phyloP scores from a whole-genome alignment of 177 flowering plant species.

The Vitis hybrid region DNA sequence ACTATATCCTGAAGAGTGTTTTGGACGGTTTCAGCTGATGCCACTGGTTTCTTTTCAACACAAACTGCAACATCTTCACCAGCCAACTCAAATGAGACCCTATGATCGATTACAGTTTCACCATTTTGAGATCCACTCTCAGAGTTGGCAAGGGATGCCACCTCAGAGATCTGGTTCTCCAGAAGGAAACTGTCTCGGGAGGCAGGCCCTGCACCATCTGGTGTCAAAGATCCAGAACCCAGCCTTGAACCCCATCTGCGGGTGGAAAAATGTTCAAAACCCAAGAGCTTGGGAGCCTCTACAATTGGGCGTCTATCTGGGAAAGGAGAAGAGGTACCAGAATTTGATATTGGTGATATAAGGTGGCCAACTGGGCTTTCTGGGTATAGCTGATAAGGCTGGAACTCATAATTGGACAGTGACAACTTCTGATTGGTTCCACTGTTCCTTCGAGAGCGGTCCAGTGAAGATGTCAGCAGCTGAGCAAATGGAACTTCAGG shows the following conservation, averaged over 20 bases:
- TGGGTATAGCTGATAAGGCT: conserved; percentile 42
- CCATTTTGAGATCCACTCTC: conserved; percentile 21
- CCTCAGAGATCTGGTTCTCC: conserved; percentile 28
- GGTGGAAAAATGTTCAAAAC: conserved; percentile 34
- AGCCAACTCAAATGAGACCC: conserved; percentile 50
- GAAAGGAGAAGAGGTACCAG: conserved; percentile 71
- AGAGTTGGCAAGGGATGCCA: conserved; percentile 25
- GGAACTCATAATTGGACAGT: conserved; percentile 44
- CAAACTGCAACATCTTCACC: conserved; percentile 47
- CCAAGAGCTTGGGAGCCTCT: conserved; percentile 32
- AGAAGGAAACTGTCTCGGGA: conserved; percentile 23
- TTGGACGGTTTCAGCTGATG: conserved; percentile 13
- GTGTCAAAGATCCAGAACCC: conserved; percentile 55
- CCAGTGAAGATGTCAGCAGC: conserved; percentile 51
- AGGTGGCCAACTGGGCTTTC: conserved; percentile 63
- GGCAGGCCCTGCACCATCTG: conserved; percentile 36
- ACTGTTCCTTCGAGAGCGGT: conserved; percentile 41
- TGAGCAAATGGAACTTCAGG: conserved; percentile 78
- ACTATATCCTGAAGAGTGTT: conserved; percentile 11
- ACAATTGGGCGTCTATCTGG: conserved; percentile 35
- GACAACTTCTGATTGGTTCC: conserved; percentile 38
- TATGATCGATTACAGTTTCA: conserved; percentile 24
- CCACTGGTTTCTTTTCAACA: conserved; percentile 27
- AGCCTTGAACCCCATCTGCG: conserved; percentile 51
- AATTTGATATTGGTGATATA: conserved; percentile 59